These are phyloP conservation scores for Babesia sp. DNA, from an alignment of 169 alveolate species.

Conservation along the genomic window DNA sequence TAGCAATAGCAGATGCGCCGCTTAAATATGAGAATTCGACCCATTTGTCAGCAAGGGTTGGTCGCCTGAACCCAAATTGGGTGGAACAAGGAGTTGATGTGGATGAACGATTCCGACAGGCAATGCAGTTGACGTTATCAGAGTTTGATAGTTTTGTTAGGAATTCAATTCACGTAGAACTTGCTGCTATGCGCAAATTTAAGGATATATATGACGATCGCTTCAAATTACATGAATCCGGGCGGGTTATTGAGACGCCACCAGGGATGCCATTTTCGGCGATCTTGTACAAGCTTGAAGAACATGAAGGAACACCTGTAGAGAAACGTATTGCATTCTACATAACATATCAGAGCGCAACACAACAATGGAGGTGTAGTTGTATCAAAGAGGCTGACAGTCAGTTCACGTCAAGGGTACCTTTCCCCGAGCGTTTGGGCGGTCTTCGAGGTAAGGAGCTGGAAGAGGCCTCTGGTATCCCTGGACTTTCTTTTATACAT, in stretches of 20 bases:
- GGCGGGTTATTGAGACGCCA: slow-evolving; percentile 69
- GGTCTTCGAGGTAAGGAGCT: slow-evolving; percentile 71
- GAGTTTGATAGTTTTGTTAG: slow-evolving; percentile 63
- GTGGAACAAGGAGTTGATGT: slow-evolving; percentile 73
- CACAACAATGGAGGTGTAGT: slow-evolving; percentile 38
- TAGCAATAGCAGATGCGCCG: slow-evolving; percentile 74
- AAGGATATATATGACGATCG: slow-evolving; percentile 66
- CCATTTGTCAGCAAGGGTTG: slow-evolving; percentile 75
- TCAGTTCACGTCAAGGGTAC: slow-evolving; percentile 68
- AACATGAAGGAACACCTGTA: slow-evolving; percentile 37
- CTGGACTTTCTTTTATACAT: slow-evolving; percentile 74
- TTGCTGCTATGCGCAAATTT: slow-evolving; percentile 61
- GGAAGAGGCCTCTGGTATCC: slow-evolving; percentile 71
- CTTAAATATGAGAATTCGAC: slow-evolving; percentile 78
- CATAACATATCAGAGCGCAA: slow-evolving; percentile 52
- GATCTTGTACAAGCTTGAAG: slow-evolving; percentile 68
- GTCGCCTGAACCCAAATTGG: slow-evolving; percentile 86
- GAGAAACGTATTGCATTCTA: slow-evolving; percentile 62
- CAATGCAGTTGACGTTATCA: slow-evolving; percentile 37
- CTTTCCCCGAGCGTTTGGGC: slow-evolving; percentile 75
- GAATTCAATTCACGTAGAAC: slow-evolving; percentile 62
- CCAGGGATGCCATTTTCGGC: slow-evolving; percentile 73
- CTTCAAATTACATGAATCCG: slow-evolving; percentile 72
- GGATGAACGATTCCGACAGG: slow-evolving; percentile 58
- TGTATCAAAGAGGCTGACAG: slow-evolving; percentile 54